These are phyloP conservation scores for Didymella sp. DNA, from an alignment of 2,329 filamentous ascomycete genomes.

Conservation along the genomic window DNA sequence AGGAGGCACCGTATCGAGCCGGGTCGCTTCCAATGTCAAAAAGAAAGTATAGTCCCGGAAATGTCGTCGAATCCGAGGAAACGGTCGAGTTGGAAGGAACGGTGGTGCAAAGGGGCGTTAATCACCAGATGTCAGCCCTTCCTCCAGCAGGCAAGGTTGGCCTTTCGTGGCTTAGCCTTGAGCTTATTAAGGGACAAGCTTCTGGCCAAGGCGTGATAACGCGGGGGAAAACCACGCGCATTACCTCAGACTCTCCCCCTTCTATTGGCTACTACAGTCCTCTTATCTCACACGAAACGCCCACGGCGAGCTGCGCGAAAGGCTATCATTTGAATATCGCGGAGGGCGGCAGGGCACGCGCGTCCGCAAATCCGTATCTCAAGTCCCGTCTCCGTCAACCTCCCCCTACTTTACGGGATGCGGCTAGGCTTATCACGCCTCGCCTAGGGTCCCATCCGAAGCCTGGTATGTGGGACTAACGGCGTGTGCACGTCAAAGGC, in stretches of 20 bases:
- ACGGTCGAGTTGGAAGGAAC: neutral
- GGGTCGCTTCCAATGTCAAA: neutral
- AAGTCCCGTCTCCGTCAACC: neutral
- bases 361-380: conserved; percentile 1
- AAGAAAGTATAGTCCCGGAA: neutral
- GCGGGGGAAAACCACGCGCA: neutral
- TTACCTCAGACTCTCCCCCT: neutral
- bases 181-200: neutral
- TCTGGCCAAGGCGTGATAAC: neutral
- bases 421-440: conserved; percentile 4
- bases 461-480: neutral
- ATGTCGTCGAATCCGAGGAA: neutral
- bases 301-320: conserved; percentile 1
- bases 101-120: neutral
- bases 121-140: neutral
- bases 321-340: neutral
- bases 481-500: neutral
- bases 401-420: neutral
- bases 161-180: neutral
- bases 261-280: neutral
- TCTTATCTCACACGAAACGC: neutral
- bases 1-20: neutral
- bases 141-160: neutral
- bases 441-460: neutral
- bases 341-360: conserved; percentile 2